Base-by-base conservation (phyloP, 2,329 filamentous ascomycete species). In the Diaporthe sp. region DNA sequence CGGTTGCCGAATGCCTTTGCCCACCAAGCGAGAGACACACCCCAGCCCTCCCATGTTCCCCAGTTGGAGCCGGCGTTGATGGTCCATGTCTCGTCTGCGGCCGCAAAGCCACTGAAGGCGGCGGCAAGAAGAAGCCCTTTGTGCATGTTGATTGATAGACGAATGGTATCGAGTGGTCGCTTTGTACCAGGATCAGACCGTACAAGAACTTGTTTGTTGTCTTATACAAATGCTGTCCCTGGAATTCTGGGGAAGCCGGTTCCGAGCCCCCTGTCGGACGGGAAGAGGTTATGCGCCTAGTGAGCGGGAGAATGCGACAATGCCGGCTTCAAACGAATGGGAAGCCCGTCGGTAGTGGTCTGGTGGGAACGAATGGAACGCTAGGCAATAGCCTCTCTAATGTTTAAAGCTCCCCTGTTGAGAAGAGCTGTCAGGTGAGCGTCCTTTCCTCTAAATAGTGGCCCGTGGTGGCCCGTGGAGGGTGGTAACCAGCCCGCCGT, bases 41-140 rank as follows among this genome's bases (percentile, higher is more conserved):
- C 84, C 84, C 84, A 86, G 66, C 85, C 85, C 71, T 86, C 84
- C 85, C 85, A 86, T 0, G 78, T 82, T 25, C 84, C 85, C 75
- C 81, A 84, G 76, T 82, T 83, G 22, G 82, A 80, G 6, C 78
- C 77, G 15, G 82, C 75, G 47, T 79, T 78, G 68, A 83, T 82
- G 28, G 79, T 81, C 42, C 80, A 82, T 19, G 81, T 83, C 9
- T 77, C 73, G 74, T 84, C 82, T 17, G 79, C 81, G 25, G 70
- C 70, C 33, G 67, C 58, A 4, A 75, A 52, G 45, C 38, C 40
- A 28, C 35, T 19, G 28, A 72, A 22, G 38, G 50, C 52, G 25
- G 38, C 73, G 54, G 33, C 60, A 25, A 72, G 42, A 3, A 64
- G 47, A 12, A 71, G 22, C 6, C 40, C 25, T 19, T 45, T 50